These are phyloP conservation scores for Alectoria sarmentosa DNA, from an alignment of 495 filamentous ascomycete genomes.

Conservation along the genomic window DNA sequence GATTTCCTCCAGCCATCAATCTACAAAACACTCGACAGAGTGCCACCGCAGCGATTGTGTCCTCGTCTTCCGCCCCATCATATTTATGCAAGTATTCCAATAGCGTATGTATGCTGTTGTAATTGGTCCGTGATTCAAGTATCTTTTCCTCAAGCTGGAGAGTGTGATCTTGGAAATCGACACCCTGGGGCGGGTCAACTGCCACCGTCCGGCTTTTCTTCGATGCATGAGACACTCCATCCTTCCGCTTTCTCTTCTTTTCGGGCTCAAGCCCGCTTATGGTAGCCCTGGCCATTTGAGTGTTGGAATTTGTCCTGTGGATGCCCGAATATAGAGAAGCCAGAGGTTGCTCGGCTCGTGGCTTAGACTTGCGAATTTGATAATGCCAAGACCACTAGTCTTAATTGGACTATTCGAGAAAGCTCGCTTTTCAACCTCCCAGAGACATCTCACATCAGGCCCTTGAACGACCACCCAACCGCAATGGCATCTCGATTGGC, in stretches of 20 bases:
- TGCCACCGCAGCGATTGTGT: slow-evolving; percentile 60
- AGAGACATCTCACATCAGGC: slow-evolving; percentile 7
- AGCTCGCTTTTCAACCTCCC: not conserved
- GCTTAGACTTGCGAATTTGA: not conserved
- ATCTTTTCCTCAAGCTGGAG: slow-evolving; percentile 68
- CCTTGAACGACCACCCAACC: slow-evolving; percentile 1
- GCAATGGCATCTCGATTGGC: slow-evolving; percentile 94
- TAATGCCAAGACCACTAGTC: slow-evolving; percentile 15
- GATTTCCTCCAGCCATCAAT: slow-evolving; percentile 66
- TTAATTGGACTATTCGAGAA: not conserved
- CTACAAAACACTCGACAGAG: slow-evolving; percentile 86
- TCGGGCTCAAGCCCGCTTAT: not conserved
- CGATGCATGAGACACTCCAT: not conserved
- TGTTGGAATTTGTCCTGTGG: not conserved
- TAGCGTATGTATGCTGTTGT: slow-evolving; percentile 82
- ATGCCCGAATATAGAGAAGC: not conserved
- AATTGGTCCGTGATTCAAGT: slow-evolving; percentile 75
- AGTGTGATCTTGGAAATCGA: slow-evolving; percentile 48
- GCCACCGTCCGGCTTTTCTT: slow-evolving; percentile 40
- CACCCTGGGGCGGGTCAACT: slow-evolving; percentile 23
- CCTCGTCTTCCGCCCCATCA: slow-evolving; percentile 32
- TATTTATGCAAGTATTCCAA: slow-evolving; percentile 48
- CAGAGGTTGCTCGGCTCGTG: too few relatives aligned
- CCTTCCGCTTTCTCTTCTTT: slow-evolving; percentile 13
- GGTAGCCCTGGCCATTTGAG: not conserved